Evolutionary conservation across 164 flowering plant genomes (phyloP).

Genomic region (Aristolochia contorta): DNA sequence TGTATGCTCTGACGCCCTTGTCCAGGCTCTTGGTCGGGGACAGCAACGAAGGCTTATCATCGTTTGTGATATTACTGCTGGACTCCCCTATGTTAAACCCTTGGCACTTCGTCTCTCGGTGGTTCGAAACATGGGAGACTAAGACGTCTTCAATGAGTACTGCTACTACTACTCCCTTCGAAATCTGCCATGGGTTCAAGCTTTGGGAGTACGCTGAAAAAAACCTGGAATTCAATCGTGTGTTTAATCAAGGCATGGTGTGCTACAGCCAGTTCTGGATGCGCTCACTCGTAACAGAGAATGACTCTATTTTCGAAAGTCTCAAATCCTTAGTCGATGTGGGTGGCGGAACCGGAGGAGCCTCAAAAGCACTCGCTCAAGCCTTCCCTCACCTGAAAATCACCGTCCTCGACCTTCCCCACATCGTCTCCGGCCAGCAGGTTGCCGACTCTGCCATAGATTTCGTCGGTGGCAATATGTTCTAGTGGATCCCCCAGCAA

Average conservation of each 20-base stretch:
- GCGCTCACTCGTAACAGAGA: not conserved
- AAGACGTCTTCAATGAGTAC: not conserved
- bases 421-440: not conserved
- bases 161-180: not conserved
- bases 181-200: constrained; percentile 1
- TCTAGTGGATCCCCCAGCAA: not conserved
- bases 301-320: not conserved
- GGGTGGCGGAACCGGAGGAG: constrained; percentile 3
- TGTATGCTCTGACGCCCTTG: constrained; percentile 1
- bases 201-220: not conserved
- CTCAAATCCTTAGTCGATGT: not conserved
- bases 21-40: not conserved
- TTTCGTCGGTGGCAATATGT: constrained; percentile 2
- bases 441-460: not conserved
- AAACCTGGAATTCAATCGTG: not conserved
- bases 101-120: not conserved
- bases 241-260: constrained; percentile 8
- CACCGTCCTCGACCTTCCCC: constrained; percentile 2
- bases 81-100: not conserved
- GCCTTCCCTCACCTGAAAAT: constrained; percentile 4
- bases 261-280: not conserved
- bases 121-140: not conserved
- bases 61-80: not conserved
- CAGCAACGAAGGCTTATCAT: not conserved
- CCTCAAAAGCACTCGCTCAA: not conserved